phyloP scores from a whole-genome alignment of 331 rosid species.

The Ulmus americana region DNA sequence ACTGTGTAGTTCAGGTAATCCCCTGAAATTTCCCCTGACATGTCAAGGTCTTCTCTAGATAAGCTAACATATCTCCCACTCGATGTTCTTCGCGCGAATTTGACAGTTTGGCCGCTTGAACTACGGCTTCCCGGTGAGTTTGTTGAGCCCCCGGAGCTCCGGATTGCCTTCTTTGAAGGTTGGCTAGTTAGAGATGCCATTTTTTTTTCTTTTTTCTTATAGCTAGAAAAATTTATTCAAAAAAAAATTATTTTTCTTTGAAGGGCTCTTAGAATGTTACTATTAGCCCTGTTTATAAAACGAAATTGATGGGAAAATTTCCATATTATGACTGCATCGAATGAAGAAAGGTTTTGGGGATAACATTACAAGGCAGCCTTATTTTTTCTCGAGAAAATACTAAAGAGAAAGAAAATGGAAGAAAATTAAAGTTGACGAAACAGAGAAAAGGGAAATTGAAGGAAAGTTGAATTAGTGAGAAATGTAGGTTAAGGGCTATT shows the following conservation, averaged over 20 bases:
- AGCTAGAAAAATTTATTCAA: no score
- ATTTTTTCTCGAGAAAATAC: not conserved
- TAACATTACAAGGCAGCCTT: no score
- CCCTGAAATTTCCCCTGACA: constrained; percentile 53
- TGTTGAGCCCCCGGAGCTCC: constrained; percentile 33
- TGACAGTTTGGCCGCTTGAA: constrained; percentile 45
- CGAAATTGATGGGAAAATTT: not conserved
- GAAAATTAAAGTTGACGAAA: no score
- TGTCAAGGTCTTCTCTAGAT: constrained; percentile 67
- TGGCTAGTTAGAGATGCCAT: constrained; percentile 47
- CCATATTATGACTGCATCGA: not conserved
- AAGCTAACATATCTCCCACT: constrained; percentile 71
- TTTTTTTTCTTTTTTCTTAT: not conserved
- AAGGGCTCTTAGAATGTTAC: no score
- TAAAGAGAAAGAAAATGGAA: not conserved
- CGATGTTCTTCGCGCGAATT: constrained; percentile 65
- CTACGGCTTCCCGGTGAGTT: constrained; percentile 27
- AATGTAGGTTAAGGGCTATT: not conserved
- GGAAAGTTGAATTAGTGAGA: no score
- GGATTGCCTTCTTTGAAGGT: constrained; percentile 49
- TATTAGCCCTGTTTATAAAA: no score
- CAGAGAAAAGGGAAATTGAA: no score
- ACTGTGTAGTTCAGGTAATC: constrained; percentile 80
- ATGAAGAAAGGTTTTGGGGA: not conserved
- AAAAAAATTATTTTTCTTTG: no score